Evolutionary conservation across 352 stramenopile genomes (phyloP).

Genomic region (Thalassiosira livingstoniorum): DNA sequence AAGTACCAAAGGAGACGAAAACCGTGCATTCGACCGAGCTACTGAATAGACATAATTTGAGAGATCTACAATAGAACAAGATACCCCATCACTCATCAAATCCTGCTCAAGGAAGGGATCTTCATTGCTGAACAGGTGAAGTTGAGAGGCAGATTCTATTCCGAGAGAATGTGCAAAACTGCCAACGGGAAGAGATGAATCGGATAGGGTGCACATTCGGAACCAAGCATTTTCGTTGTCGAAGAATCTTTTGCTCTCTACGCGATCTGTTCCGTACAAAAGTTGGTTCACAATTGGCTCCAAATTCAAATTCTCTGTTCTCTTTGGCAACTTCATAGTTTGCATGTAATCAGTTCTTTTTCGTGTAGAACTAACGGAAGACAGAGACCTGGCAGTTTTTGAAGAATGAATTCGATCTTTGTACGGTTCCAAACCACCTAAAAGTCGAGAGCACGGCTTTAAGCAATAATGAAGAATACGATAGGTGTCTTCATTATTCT

Average conservation of each 20-base stretch:
- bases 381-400: constrained; percentile 26
- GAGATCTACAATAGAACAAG: constrained; percentile 34
- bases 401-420: constrained; percentile 78
- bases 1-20: constrained; percentile 67
- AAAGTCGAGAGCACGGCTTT: constrained; percentile 45
- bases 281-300: constrained; percentile 32
- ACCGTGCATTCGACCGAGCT: constrained; percentile 67
- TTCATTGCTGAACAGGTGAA: constrained; percentile 64
- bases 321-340: not conserved
- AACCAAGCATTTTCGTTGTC: constrained; percentile 36
- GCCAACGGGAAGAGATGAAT: constrained; percentile 82
- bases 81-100: constrained; percentile 3
- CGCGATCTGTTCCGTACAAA: constrained; percentile 31
- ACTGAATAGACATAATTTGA: constrained; percentile 68
- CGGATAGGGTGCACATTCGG: constrained; percentile 73
- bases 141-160: constrained; percentile 79
- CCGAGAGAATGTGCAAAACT: constrained; percentile 85
- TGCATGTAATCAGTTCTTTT: not conserved
- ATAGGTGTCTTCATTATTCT: constrained; percentile 83
- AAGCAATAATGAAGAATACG: constrained; percentile 75
- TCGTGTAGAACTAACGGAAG: not conserved
- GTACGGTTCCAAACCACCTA: constrained; percentile 77
- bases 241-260: not conserved
- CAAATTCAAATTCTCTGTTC: constrained; percentile 20
- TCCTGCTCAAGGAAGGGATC: constrained; percentile 12